Evolutionary conservation across 768 basidiomycete species (phyloP), one percentile per base, ranked within the genome.

Genomic region (Clavaria fumosa): DNA sequence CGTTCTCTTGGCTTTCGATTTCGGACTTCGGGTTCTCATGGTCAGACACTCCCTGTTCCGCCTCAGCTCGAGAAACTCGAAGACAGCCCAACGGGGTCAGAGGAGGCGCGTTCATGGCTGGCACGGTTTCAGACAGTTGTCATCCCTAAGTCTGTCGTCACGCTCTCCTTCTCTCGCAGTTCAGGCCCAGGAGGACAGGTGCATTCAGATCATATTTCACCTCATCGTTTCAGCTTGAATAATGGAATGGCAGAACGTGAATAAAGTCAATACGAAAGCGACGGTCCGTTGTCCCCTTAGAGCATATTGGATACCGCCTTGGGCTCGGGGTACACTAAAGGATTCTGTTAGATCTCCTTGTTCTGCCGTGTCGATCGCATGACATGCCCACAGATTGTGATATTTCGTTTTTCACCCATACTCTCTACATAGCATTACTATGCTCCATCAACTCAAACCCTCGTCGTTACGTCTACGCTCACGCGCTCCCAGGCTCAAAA

Each of bases 181-280:
- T 84, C 83, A 3, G 84, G 84, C 17, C 84, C 84, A 4, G 84
- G 84, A 23, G 84, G 84, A 11, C 83, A 85, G 69, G 83, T 81
- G 34, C 28, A 60, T 46, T 20, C n/a, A 20, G 31, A 4, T 5
- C 12, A 18, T 15, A 17, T 27, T 14, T 6, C 11, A 10, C 3
- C 7, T n/a, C 7, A 22, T n/a, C 24, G 1, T 21, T 4, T n/a
- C 15, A 15, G 10, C 15, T 17, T 10, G 4, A 22, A 31, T 22
- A 11, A 12, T 17, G 5, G 12, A 9, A 7, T 10, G 9, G 10
- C 46, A 86, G 81, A 83, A 88, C 45, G 84, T 88, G 26, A 88
- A 88, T 50, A 88, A 85, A 58, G 69, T 86, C n/a, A 85, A 82
- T 41, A 86, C 84, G 10, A 86, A 86, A 51, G 79, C 70, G 0